Base-by-base conservation (phyloP, 1,139 yeast species). In the Pneumocystis carinii region DNA sequence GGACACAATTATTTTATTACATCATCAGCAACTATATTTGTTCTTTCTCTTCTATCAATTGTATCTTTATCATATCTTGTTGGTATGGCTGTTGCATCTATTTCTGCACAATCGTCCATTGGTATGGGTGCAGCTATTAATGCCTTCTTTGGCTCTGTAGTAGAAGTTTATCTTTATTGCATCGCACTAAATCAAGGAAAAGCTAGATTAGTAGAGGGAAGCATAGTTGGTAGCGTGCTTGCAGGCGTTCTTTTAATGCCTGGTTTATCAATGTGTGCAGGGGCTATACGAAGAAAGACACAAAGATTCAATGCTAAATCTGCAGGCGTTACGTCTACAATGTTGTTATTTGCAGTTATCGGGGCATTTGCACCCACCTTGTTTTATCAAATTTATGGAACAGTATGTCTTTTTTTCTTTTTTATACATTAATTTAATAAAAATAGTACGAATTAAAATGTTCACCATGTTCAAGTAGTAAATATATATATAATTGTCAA, bases 101-200 rank as follows among this genome's bases (percentile, higher is more conserved):
- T 92, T 67, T 87, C 96, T 2, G 97, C 98, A 0, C 98, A 94
- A 75, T 89, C 97, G 0, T 90, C 97, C 0, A 92, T 92, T 97
- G 97, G 97, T n/a, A 85, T 92, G 68, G 98, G 98, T 77, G 98
- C 99, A 1, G 96, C 90, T 0, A 90, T 92, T 69, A 92, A 92
- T 74, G 99, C 99, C 0, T 90, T 94, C 71, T 92, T 92, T 78
- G 90, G 98, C 0, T 90, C 98, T 0, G 81, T 94, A 62, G 97
- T 92, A 15, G 99, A 92, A 72, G 88, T 92, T 35, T 92, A 86
- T 73, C 77, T 92, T 62, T 92, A 92, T 72, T 86, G 96, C 73
- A 96, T 92, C 29, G 98, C 99, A 0, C 77, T 92, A 67, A 79
- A 82, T 64, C 95, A 90, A 72, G 81, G 85, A 1, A 92, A 94